Percentiles rank a stretch among this genome's conserved stretches.
These are phyloP conservation scores for Sporothrix luriei DNA, from an alignment of 2,329 filamentous ascomycete species.

Conservation along the genomic window DNA sequence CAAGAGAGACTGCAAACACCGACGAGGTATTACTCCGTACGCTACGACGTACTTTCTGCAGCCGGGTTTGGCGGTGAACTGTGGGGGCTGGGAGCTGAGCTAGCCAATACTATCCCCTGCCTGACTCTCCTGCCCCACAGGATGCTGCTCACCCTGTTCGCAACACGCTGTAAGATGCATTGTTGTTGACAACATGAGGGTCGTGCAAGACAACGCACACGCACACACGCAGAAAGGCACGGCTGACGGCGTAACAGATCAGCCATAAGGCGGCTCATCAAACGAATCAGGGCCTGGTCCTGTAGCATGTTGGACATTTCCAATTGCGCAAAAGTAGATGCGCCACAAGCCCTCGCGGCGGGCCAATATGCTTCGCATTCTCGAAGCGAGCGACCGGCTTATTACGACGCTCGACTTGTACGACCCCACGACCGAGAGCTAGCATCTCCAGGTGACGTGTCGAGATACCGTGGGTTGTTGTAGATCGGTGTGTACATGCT, in stretches of 20 bases:
- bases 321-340: neutral
- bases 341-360: neutral
- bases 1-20: neutral
- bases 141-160: neutral
- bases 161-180: constrained; percentile 6
- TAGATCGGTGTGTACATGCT: neutral
- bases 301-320: constrained; percentile 6
- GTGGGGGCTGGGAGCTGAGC: neutral
- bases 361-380: neutral
- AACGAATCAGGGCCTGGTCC: constrained; percentile 1
- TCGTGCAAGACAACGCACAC: constrained; percentile 17
- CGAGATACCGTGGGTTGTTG: neutral
- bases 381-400: neutral
- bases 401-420: neutral
- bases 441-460: neutral
- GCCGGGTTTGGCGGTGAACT: constrained; percentile 9
- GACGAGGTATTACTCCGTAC: too few relatives aligned
- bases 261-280: constrained; percentile 10
- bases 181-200: constrained; percentile 3
- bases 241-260: neutral
- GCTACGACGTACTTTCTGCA: too few relatives aligned
- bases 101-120: constrained; percentile 1
- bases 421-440: neutral
- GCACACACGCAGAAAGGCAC: neutral
- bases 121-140: neutral